Evolutionary conservation across 257 asterid genomes (phyloP).

Genomic region (Gentiana macrophylla): DNA sequence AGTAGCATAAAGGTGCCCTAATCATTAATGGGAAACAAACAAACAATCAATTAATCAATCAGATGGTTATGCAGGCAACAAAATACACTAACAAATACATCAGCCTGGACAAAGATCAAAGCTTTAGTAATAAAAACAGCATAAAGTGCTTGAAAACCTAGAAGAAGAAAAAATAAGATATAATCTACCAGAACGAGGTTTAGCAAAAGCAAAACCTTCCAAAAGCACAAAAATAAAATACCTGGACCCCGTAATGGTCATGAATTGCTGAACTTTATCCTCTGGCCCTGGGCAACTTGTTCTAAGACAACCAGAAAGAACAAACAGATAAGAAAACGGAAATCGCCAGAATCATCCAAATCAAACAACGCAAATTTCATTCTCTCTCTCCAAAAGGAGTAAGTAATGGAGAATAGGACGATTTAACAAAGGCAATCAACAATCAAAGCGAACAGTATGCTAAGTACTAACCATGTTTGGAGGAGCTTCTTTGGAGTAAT

Average conservation of each 20-base stretch:
- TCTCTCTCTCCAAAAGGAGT: too few species aligned
- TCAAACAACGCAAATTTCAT: background rate
- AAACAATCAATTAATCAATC: too few species aligned
- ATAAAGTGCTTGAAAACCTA: background rate
- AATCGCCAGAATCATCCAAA: too few species aligned
- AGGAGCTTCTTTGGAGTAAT: constrained; percentile 6
- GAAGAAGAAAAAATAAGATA: background rate
- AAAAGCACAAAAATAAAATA: constrained; percentile 7
- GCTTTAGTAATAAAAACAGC: background rate
- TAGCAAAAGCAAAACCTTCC: background rate
- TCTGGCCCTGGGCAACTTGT: constrained; percentile 89
- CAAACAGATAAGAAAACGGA: background rate
- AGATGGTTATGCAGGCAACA: background rate
- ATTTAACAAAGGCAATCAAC: background rate
- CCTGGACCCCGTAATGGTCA: constrained; percentile 91
- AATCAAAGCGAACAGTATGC: background rate
- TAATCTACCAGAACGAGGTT: background rate
- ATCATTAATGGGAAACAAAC: too few species aligned
- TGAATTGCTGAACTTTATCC: constrained; percentile 96
- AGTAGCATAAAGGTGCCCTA: too few species aligned
- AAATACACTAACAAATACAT: background rate
- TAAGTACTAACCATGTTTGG: constrained; percentile 32
- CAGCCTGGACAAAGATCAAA: background rate
- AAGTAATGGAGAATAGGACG: background rate
- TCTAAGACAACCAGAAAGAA: constrained; percentile 23